Evolutionary conservation across 495 filamentous ascomycete species (phyloP), one percentile per base, ranked within the genome.

Genomic region (Neurospora hispaniola): DNA sequence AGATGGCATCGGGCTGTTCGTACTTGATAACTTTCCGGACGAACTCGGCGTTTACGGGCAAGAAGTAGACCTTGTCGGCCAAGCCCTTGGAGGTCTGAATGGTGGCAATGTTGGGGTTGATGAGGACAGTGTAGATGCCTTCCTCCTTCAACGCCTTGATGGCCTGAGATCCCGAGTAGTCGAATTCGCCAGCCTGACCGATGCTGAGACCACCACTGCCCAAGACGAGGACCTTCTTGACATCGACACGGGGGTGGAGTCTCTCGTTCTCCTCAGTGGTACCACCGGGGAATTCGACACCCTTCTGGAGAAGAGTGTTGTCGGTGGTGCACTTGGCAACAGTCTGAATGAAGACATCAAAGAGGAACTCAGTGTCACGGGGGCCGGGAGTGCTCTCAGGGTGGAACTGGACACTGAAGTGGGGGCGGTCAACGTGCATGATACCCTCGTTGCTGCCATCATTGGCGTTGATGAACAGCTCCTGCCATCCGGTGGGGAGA

Each of bases 401-500:
- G 78, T 99, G 96, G 85, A 99, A 99, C 81, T 99, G 96, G 27
- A 98, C 96, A 84, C 94, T 97, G 87, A 99, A 99, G 85, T 92
- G 96, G 20, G 96, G 96, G 70, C 89, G 91, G 80, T 84, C 87
- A 62, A 87, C 84, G 80, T 99, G 94, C 79, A 93, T 90, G 75
- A 99, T 97, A 83, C 96, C 96, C 82, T 98, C 96, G 80, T 98
- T 98, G 80, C 93, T 97, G 75, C 92, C 92, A 79, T 99, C 96
- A 79, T 99, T 99, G 79, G 96, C 96, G 78, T 99, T 99, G 72
- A 98, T 90, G 75, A 98, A 98, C 1, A 98, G 86, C 80, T 98
- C 96, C 73, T 91, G 87, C 96, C 96, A 99, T 68, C 89, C 90
- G 10, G 83, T 72, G 27, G 93, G 91, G 14, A 99, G 86, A 27